Evolutionary conservation across 306 rosid species (phyloP), one percentile per base, ranked within the genome.

Genomic region (Parietaria judaica): DNA sequence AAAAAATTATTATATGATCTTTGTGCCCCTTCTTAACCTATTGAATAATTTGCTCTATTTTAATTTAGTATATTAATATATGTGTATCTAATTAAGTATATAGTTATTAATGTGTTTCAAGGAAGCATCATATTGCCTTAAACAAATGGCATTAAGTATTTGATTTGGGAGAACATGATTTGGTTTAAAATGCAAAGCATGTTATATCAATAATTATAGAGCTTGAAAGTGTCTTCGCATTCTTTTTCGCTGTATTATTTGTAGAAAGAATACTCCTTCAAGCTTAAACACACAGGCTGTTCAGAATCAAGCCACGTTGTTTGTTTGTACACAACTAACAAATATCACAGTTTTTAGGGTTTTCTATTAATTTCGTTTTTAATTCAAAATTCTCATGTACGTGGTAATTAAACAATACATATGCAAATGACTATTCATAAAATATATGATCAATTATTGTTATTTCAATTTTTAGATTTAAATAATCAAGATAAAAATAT

Each of bases 301-400:
- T 54, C 31, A 70, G 85, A 72, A 84, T 84, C 87, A 72, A 77
- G 71, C 65, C 85, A 84, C 78, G 80, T 70, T 78, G 78, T 62
- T 46, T 67, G 76, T 66, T 58, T 61, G 39, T 14, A 16, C 60
- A 38, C 51, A 52, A 31, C 47, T 14, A 55, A 11, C 58, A 35
- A 51, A 36, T 48, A 52, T 44, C 62, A 31, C 45, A 17, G 48
- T 41, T 43, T 15, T 36, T 43, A 50, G 48, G 55, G 17, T 59
- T 53, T 51, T 64, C 53, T 51, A 23, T 43, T 23, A 60, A 60
- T 11, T 62, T 23, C 31, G 1, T 50, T 23, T 54, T 64, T 0
- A 56, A 46, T 35, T 41, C 13, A 49, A 49, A 60, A 45, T 35
- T 23, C 51, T 67, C 15, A 64, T 14, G 48, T 36, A 59, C 31